Base-by-base conservation (phyloP, 148 eudicot species). In the Camellia sinensis region DNA sequence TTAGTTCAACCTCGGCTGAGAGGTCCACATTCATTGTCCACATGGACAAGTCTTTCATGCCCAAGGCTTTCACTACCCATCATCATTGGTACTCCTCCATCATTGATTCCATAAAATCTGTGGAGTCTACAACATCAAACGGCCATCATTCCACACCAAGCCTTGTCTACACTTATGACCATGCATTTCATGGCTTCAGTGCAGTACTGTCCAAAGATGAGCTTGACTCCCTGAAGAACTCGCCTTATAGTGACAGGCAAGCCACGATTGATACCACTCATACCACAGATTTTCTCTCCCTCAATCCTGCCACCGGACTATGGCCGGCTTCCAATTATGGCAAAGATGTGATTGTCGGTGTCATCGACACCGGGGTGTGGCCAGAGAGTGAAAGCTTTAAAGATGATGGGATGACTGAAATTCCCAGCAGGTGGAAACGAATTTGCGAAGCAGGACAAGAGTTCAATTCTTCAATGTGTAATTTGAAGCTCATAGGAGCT, bases 241-340 rank as follows among this genome's bases (percentile, higher is more conserved):
- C 82, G 0, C 85, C 88, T 65, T 82, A 85, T 6, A 15, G 40
- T 29, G 87, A 85, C 45, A 67, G 29, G 7, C 7, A 54, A 21
- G 83, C 78, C n/a, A 84, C 68, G 11, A 46, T 77, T 19, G 83
- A 80, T 44, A 88, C 87, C 17, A 86, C 90, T 5, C 85, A 84
- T 29, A 78, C 87, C 22, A 44, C 69, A 1, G 67, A 86, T 5
- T 84, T 80, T 43, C 78, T 84, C 40, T 78, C 81, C 17, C 83
- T 84, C 18, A 84, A 73, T 68, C 83, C 72, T 3, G 57, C 21
- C 50, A 45, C 78, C 4, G 90, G 90, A 2, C 76, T 88, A 1
- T 88, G 88, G 90, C 87, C 90, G 1, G 83, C 82, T 17, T 82
- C 90, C 14, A 22, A 82, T 52, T 87, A 81, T 46, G 90, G 90